Evolutionary conservation across 768 basidiomycete genomes (phyloP), one percentile per base, ranked within the genome.

Genomic region (Rhizopogon salebrosus): DNA sequence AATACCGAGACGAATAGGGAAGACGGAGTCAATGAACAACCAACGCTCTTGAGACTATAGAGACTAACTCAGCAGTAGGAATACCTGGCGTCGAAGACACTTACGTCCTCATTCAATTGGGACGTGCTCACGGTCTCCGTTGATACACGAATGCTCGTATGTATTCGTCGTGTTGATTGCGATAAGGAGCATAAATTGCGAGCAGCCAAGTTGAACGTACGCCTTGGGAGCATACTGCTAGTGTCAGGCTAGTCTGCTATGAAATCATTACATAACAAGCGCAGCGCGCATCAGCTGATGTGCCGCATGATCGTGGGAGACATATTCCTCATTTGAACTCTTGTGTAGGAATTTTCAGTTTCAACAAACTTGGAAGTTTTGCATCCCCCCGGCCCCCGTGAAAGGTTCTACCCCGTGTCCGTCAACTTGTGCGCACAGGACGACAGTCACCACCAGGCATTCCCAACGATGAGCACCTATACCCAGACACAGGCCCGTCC

Each of bases 1-100:
- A 53, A 73, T 64, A 6, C 79, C 87, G 24, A 89, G 66, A 54
- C 80, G 78, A 29, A 89, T 75, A 1, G 90, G 91, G 65, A 91
- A 91, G 31, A 92, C 79, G 1, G 86, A 87, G 60, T 89, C 86
- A 41, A 91, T 71, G 62, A 83, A 92, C 24, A 92, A 66, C 78
- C 83, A 86, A 2, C 72, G 82, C 50, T 83, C 74, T 40, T 69
- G 62, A n/a, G 62, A 57, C 57, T 61, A 48, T 18, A 49, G 22
- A 52, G 20, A 26, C 29, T 24, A 9, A 34, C 31, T 46, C 14
- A 23, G 31, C 22, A 8, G 22, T 10, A 9, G 9, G 14, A 34
- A 46, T 22, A 22, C 4, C 31, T 23, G 31, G 20, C 22, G 14
- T 22, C 20, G 20, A 46, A 34, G 45, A 9, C 31, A 46, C 45